These are phyloP conservation scores for Solanum clarkiae DNA, from an alignment of 257 asterid genomes.

Conservation along the genomic window DNA sequence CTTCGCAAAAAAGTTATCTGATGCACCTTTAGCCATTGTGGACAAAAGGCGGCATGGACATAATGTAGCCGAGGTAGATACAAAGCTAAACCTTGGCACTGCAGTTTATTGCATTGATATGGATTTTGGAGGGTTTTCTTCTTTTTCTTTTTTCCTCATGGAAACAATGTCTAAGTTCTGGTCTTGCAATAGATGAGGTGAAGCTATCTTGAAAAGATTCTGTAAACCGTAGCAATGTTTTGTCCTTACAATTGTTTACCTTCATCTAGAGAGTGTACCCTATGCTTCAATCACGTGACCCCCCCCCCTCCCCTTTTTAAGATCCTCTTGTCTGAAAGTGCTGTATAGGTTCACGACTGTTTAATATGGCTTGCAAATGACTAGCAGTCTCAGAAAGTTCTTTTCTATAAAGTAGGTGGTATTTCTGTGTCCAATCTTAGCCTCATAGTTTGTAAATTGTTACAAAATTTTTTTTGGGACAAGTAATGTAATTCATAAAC, in stretches of 20 bases:
- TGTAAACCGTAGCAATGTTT: background rate
- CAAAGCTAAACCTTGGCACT: background rate
- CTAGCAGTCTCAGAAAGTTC: background rate
- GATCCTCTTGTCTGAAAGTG: background rate
- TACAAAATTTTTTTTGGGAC: background rate
- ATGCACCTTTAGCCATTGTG: conserved; percentile 93
- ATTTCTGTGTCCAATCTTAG: background rate
- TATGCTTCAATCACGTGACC: background rate
- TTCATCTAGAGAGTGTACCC: background rate
- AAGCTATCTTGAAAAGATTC: background rate
- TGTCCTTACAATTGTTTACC: background rate
- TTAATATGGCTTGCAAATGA: background rate
- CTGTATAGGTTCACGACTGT: background rate
- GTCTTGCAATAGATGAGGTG: background rate
- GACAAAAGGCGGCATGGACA: conserved; percentile 92
- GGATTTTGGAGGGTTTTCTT: background rate
- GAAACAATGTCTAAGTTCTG: background rate
- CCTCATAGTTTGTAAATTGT: background rate
- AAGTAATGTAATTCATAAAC: background rate
- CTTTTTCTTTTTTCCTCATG: background rate
- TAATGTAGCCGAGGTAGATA: conserved; percentile 71
- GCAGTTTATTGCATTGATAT: background rate
- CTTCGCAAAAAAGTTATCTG: conserved; percentile 87
- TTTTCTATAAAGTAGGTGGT: background rate
- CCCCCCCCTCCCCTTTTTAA: background rate